Percentiles rank a stretch among this genome's conserved stretches.
These are phyloP conservation scores for Litchi chinensis DNA, from an alignment of 345 rosid species.

Conservation along the genomic window DNA sequence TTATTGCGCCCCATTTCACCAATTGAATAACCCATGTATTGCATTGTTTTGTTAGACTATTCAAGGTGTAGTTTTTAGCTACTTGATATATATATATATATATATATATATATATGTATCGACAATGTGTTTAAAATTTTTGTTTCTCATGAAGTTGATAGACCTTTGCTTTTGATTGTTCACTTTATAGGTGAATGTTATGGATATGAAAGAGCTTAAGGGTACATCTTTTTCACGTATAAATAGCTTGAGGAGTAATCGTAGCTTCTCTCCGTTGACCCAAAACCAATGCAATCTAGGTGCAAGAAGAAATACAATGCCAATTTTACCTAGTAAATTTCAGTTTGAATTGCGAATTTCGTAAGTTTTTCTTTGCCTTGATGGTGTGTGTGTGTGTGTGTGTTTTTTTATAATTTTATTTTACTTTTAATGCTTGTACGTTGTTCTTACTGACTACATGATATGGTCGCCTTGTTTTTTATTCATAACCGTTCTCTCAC, in stretches of 20 bases:
- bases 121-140: neutral
- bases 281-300: constrained; percentile 30
- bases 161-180: neutral
- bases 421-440: neutral
- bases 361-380: constrained; percentile 40
- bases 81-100: too few relatives aligned
- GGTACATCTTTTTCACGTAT: constrained; percentile 27
- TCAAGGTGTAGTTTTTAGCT: neutral
- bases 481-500: neutral
- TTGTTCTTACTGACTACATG: neutral
- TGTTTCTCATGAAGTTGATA: neutral
- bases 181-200: constrained; percentile 34
- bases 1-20: neutral
- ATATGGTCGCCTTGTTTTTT: neutral
- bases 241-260: constrained; percentile 29
- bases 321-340: constrained; percentile 7
- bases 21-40: neutral
- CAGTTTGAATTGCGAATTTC: constrained; percentile 33
- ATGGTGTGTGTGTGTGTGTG: neutral
- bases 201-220: constrained; percentile 27
- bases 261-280: constrained; percentile 25
- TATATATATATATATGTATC: neutral
- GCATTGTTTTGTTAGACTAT: neutral
- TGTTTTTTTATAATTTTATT: too few relatives aligned
- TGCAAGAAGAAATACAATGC: constrained; percentile 7